These are phyloP conservation scores for Mortierella sp. DNA, from an alignment of 371 early-diverging fungal genomes.

Conservation along the genomic window DNA sequence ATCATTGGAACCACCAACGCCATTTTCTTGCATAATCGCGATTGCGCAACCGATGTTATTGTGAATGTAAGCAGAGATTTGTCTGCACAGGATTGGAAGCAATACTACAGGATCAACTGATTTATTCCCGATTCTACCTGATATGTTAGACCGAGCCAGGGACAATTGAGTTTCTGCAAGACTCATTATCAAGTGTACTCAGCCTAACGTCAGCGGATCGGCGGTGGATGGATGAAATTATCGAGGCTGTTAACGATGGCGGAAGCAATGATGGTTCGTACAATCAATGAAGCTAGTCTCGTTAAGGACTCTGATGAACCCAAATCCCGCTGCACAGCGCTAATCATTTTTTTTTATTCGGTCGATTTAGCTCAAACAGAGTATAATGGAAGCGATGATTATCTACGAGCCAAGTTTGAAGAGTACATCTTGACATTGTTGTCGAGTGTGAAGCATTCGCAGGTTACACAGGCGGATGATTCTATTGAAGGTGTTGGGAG, in stretches of 20 bases:
- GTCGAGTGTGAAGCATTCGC: slow-evolving; percentile 76
- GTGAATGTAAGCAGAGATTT: slow-evolving; percentile 69
- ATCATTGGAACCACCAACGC: slow-evolving; percentile 85
- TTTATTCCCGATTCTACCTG: neutral
- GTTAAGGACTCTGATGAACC: neutral
- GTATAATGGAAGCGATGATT: slow-evolving; percentile 85
- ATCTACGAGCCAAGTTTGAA: slow-evolving; percentile 83
- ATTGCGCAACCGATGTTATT: slow-evolving; percentile 79
- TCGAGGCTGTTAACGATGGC: slow-evolving; percentile 65
- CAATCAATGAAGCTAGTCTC: neutral
- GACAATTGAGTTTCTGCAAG: slow-evolving; percentile 77
- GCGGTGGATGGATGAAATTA: slow-evolving; percentile 75
- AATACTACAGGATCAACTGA: neutral
- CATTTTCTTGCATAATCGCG: slow-evolving; percentile 82
- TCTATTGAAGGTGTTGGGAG: slow-evolving; percentile 49
- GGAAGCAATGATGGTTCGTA: slow-evolving; percentile 26
- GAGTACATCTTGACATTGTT: slow-evolving; percentile 77
- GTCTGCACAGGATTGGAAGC: neutral
- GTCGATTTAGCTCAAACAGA: slow-evolving; percentile 35
- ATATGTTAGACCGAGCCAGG: slow-evolving; percentile 75
- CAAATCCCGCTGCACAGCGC: neutral
- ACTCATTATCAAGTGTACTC: slow-evolving; percentile 62
- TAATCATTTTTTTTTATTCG: neutral
- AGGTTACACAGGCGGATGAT: slow-evolving; percentile 59
- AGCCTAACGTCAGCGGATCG: slow-evolving; percentile 71